Percentiles rank a stretch among this genome's conserved stretches.
phyloP scores from a whole-genome alignment of 805 yeast genomes.

The Schwanniomyces vanrijiae region DNA sequence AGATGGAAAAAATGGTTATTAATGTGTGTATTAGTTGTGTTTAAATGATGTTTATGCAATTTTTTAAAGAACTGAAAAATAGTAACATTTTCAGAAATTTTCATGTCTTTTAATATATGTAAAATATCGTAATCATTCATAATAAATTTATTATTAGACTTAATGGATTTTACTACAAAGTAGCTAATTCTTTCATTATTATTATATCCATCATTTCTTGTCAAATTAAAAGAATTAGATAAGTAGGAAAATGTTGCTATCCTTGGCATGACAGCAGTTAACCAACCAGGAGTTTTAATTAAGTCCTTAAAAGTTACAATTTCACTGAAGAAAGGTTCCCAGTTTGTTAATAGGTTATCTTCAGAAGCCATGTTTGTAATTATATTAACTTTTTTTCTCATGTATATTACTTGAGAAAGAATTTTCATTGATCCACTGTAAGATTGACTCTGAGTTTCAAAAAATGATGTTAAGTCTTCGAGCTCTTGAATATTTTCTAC shows the following conservation, averaged over 20 bases:
- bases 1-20: slow-evolving; percentile 2
- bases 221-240: neutral
- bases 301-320: neutral
- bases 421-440: neutral
- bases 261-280: slow-evolving; percentile 5
- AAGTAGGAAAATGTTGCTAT: neutral
- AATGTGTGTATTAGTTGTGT: slow-evolving; percentile 1
- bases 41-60: neutral
- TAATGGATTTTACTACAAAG: neutral
- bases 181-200: neutral
- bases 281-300: slow-evolving; percentile 4
- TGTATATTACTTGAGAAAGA: neutral
- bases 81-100: neutral
- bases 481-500: neutral
- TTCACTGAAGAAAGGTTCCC: neutral
- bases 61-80: slow-evolving; percentile 2
- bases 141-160: neutral
- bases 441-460: neutral
- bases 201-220: neutral
- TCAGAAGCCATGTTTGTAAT: too few relatives aligned
- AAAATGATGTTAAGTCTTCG: neutral
- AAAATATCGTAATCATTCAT: slow-evolving; percentile 5
- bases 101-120: slow-evolving; percentile 1
- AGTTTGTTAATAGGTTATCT: neutral
- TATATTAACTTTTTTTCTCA: neutral